Conservation (phyloP, 1,139 yeast species). For the Nakaseomyces sp. region DNA sequence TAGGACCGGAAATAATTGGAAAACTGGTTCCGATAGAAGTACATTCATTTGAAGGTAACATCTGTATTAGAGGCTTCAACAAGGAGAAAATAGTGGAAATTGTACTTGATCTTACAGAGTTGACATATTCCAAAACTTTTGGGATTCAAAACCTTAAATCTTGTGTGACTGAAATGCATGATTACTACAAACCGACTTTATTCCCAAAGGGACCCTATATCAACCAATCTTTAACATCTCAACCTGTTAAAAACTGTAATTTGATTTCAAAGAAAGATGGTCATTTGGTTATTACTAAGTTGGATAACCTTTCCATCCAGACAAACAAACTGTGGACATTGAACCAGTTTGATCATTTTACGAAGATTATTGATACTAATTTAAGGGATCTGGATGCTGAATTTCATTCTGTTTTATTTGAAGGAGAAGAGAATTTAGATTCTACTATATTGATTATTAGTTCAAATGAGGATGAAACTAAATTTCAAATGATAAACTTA, state of each 20-base stretch:
- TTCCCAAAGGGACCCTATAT: conserved; percentile 2
- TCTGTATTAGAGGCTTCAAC: neutral
- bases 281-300: neutral
- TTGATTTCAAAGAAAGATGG: neutral
- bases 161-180: neutral
- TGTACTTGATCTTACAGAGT: neutral
- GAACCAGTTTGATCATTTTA: neutral
- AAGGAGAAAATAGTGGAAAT: neutral
- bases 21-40: neutral
- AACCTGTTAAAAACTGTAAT: neutral
- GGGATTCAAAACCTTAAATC: neutral
- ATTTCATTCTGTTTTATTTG: neutral
- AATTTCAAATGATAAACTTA: neutral
- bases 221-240: neutral
- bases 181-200: neutral
- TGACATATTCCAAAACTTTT: neutral
- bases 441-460: neutral
- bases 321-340: neutral
- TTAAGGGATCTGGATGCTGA: neutral
- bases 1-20: neutral
- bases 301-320: neutral
- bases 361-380: neutral
- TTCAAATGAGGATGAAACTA: neutral
- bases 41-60: neutral
- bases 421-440: neutral